Conservation (phyloP, 108 stramenopile genomes). For the Nannochloropsis granulata region DNA sequence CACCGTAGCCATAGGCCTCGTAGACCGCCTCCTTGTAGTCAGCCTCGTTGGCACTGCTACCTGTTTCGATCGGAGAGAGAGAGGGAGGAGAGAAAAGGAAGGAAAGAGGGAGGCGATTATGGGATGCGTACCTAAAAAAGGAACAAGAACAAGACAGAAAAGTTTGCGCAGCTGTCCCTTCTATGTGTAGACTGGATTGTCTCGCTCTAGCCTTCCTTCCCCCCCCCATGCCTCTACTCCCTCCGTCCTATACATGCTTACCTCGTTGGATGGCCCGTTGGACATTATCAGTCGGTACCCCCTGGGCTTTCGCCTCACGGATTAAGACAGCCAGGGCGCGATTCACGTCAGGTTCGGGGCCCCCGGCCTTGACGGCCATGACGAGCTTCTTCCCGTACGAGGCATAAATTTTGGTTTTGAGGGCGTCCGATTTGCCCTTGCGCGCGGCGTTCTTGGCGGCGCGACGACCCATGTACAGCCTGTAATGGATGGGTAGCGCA, state of each 20-base stretch:
- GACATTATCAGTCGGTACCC: slow-evolving; percentile 34
- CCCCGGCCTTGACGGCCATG: slow-evolving; percentile 36
- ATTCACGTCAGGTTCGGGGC: slow-evolving; percentile 26
- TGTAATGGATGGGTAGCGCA: not conserved
- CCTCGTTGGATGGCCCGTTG: slow-evolving; percentile 36
- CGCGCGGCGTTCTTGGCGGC: slow-evolving; percentile 22
- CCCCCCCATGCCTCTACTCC: no score
- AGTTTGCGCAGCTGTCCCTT: no score
- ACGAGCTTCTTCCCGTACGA: slow-evolving; percentile 26
- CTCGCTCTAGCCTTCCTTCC: no score
- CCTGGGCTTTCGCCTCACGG: slow-evolving; percentile 26
- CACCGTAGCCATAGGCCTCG: slow-evolving; percentile 38
- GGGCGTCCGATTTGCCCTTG: slow-evolving; percentile 22
- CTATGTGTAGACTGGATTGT: no score
- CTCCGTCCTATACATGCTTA: not conserved
- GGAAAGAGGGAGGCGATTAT: no score
- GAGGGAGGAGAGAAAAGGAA: no score
- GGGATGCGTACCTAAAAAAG: no score
- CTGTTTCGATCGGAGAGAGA: no score
- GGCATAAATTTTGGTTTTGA: slow-evolving; percentile 14
- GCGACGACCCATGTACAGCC: slow-evolving; percentile 14
- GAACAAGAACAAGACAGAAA: no score
- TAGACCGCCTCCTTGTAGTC: slow-evolving; percentile 35
- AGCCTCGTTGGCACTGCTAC: slow-evolving; percentile 7
- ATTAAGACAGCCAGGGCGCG: slow-evolving; percentile 20